Percentiles rank a stretch among this genome's conserved stretches.
phyloP scores from a whole-genome alignment of 768 basidiomycete genomes.

The Phaeotremella fagi region DNA sequence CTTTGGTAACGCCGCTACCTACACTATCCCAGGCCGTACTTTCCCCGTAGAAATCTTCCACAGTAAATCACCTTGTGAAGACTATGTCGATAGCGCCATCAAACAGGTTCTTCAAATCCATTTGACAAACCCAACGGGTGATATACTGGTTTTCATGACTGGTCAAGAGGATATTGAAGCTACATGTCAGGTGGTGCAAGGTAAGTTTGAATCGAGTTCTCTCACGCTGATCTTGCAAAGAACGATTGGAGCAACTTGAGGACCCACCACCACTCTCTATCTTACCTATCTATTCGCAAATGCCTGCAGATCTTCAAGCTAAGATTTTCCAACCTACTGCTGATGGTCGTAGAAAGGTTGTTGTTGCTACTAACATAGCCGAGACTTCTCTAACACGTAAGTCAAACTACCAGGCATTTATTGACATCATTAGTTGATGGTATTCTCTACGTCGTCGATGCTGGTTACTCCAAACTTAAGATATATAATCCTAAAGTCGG shows the following conservation, averaged over 20 bases:
- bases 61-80: conserved; percentile 95
- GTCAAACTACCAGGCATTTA: conserved; percentile 4
- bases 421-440: conserved; percentile 70
- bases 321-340: conserved; percentile 93
- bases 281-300: conserved; percentile 98
- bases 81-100: conserved; percentile 96
- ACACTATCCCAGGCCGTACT: conserved; percentile 88
- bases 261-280: conserved; percentile 81
- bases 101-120: conserved; percentile 98
- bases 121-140: conserved; percentile 82
- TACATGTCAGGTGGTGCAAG: conserved; percentile 88
- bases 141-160: conserved; percentile 87
- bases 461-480: conserved; percentile 94
- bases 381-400: conserved; percentile 92
- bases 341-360: conserved; percentile 92
- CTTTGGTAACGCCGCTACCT: conserved; percentile 90
- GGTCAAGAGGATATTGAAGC: conserved; percentile 99
- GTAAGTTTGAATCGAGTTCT: conserved; percentile 51
- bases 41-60: conserved; percentile 98
- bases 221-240: conserved; percentile 51
- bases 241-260: conserved; percentile 85
- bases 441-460: conserved; percentile 93
- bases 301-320: conserved; percentile 98
- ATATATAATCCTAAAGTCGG: conserved; percentile 99
- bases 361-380: conserved; percentile 97